A percentile compares a stretch with the other conserved stretches of the same genome.
Conservation (phyloP, 2,329 filamentous ascomycete genomes). For the Ceratocystis diversiconidia region DNA sequence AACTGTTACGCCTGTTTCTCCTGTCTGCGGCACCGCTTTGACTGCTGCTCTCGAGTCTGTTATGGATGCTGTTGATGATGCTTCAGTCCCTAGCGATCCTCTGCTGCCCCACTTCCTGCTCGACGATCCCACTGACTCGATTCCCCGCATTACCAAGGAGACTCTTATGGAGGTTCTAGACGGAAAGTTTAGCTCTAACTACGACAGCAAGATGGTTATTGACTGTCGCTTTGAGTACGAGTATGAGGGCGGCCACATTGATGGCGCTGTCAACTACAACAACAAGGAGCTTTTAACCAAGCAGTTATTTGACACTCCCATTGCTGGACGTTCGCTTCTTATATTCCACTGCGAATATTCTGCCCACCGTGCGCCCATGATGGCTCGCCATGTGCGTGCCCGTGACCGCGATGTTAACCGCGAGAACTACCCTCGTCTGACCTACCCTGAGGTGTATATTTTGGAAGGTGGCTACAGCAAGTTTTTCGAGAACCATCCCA, state of each 20-base stretch:
- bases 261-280: slow-evolving; percentile 88
- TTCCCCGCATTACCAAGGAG: slow-evolving; percentile 71
- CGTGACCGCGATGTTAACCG: slow-evolving; percentile 76
- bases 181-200: slow-evolving; percentile 62
- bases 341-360: slow-evolving; percentile 99
- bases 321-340: slow-evolving; percentile 59
- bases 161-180: slow-evolving; percentile 81
- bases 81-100: slow-evolving; percentile 41
- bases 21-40: slow-evolving; percentile 29
- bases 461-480: slow-evolving; percentile 90
- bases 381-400: slow-evolving; percentile 85
- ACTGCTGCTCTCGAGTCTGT: slow-evolving; percentile 47
- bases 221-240: slow-evolving; percentile 99
- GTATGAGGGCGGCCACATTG: slow-evolving; percentile 90
- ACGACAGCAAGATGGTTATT: slow-evolving; percentile 71
- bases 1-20: background rate
- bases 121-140: slow-evolving; percentile 66
- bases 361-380: slow-evolving; percentile 85
- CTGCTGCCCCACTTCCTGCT: slow-evolving; percentile 72
- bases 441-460: slow-evolving; percentile 96
- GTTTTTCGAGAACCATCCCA: slow-evolving; percentile 69
- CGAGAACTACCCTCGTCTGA: slow-evolving; percentile 72
- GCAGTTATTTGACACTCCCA: slow-evolving; percentile 58
- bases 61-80: slow-evolving; percentile 62
- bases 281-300: slow-evolving; percentile 77